Base-by-base conservation (phyloP, 2,329 filamentous ascomycete genomes). In the Laburnicola sp. region DNA sequence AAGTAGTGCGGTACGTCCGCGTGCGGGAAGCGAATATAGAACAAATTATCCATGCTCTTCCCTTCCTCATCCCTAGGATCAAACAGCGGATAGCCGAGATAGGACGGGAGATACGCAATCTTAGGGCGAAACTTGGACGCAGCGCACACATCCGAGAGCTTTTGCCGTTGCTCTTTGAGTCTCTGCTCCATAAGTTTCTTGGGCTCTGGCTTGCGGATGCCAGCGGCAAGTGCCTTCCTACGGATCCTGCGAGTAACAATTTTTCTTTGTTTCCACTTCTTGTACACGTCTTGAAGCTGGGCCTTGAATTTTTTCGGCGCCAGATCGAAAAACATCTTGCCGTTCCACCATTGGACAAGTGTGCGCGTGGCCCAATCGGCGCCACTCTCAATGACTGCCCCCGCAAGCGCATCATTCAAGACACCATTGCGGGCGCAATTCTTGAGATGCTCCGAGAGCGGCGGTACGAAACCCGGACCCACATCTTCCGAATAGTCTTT, bases 1-100 rank as follows among this genome's bases (percentile, higher is more conserved):
- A 62, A 69, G 49, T 68, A 72, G 40, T 68, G 65, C 21, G 70
- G 70, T 1, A 72, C 45, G 39, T 66, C 59, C 34, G 62, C 65
- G 2, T 59, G 59, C 2, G 38, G 50, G 31, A 70, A 68, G 8
- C 65, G 58, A 1, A 72, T 54, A 32, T 58, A 72, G 40, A 59
- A 68, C 11, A 72, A 34, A 9, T 60, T 65, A 0, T 60, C 56
- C 1, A 69, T 38, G 6, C 38, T 43, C 11, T 48, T 4, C 1
- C 16, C 21, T 10, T 54, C 22, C 21, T 30, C 25, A 8, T 50
- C 26, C 1, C 30, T 8, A 11, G 50, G 37, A 2, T 42, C n/a
- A 10, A 37, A 9, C 6, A 39, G 3, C 5, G 39, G 42, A 34
- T 56, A 64, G 26, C 64, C 61, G 3, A 72, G 40, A 48, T 65